Base-by-base conservation (phyloP, 2,329 filamentous ascomycete species). In the Rugonectria rugulosa region DNA sequence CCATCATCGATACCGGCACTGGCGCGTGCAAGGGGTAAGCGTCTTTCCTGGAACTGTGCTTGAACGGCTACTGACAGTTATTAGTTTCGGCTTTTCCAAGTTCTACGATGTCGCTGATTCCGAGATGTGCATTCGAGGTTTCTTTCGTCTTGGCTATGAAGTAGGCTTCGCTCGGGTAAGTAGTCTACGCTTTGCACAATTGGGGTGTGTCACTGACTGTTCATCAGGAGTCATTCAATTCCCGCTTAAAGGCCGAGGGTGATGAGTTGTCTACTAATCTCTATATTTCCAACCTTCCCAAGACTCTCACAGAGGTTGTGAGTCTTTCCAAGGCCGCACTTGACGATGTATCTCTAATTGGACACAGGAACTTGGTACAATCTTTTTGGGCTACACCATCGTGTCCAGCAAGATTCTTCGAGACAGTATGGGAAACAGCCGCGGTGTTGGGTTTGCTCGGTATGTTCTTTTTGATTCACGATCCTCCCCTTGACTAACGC, bases 371-470 rank as follows among this genome's bases (percentile, higher is more conserved):
- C 83, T 91, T 65, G 88, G 87, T 69, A 87, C 85, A 61, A 92
- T 91, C 72, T 97, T 91, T 78, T 81, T 83, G 55, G 89, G 89
- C 51, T 91, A 89, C 76, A 88, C 88, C 68, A 94, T 97, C 61
- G 85, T 95, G 71, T 98, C 94, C 2, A 93, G 92, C 81, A 93
- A 96, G 77, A 97, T 99, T 66, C 89, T 97, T 61, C 91, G 94
- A 44, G 94, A 98, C 73, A 87, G 85, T 67, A 89, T 93, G 73
- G 95, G 93, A 55, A 92, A 95, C 70, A 97, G 94, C 73, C 94
- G 96, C 67, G 94, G 96, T 65, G 95, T 99, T 71, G 95, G 95
- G 31, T 99, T 99, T 77, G 94, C 94, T 75, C 89, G 95, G 94
- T 97, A 80, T 70, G 84, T 1, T 44, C 17, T 9, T 9, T n/a